Evolutionary conservation across 2,329 filamentous ascomycete species (phyloP), one percentile per base, ranked within the genome.

Genomic region (Phyllachora maydis): DNA sequence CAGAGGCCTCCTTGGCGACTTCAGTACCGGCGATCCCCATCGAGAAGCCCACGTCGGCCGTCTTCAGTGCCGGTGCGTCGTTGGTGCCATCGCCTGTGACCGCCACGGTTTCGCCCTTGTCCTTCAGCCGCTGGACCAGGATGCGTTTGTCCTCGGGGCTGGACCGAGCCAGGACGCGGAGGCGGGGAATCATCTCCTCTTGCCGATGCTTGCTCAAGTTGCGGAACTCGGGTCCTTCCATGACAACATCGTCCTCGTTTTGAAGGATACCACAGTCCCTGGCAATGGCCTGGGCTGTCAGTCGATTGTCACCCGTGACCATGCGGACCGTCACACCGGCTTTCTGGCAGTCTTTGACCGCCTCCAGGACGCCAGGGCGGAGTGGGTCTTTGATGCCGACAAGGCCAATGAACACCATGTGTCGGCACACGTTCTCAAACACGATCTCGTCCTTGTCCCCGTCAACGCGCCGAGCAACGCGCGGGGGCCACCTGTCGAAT

Each of bases 1-100:
- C 73, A 6, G 77, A 83, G 2, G 77, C 77, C 46, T 85, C 76
- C 47, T 83, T 83, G 21, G 77, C 77, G 18, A 85, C 76, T 43
- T 83, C 77, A 0, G 77, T 83, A 30, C 77, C 77, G 9, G 76
- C 63, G 25, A 83, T 78, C 34, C 77, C 77, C 77, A 85, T 85
- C 11, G 76, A 79, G 47, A 85, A 83, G 14, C 77, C 77, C 23
- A 85, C 72, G 39, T 85, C 76, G 5, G 77, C 77, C 37, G 71
- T 71, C 48, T 78, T 82, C 23, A 85, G 57, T 23, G 77, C 77
- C 14, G 76, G 76, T 4, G 75, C 77, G 45, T 85, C 77, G 42
- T 85, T 85, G 35, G 77, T 83, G 26, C 77, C 77, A 37, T 85
- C 77, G 34, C 77, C 77, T 15, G 77, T 85, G 8, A 83, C 77